phyloP scores from a whole-genome alignment of 805 yeast species.

The Candida saitoana region DNA sequence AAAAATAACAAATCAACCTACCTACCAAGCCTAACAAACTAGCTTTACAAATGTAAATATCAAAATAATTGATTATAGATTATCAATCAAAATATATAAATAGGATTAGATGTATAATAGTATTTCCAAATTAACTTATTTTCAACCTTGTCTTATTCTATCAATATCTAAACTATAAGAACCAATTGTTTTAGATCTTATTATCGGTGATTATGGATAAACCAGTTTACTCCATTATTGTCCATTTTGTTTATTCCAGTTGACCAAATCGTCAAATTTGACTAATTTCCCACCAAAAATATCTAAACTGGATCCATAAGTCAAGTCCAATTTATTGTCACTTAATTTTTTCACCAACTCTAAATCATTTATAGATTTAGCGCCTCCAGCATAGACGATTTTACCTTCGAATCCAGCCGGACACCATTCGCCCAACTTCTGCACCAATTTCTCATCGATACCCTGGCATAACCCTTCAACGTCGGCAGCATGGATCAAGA shows the following conservation, averaged over 20 bases:
- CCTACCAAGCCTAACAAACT: no score
- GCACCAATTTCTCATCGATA: conserved; percentile 76
- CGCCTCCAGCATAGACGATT: conserved; percentile 97
- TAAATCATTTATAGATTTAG: conserved; percentile 68
- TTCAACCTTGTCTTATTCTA: no score
- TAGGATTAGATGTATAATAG: no score
- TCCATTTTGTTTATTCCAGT: conserved; percentile 52
- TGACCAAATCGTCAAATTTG: conserved; percentile 66
- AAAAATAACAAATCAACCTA: no score
- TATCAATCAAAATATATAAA: no score
- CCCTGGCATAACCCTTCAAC: conserved; percentile 96
- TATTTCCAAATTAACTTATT: no score
- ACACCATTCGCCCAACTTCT: conserved; percentile 73
- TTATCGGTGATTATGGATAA: background rate
- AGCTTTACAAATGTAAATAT: no score
- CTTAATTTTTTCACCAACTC: conserved; percentile 63
- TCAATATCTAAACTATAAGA: no score
- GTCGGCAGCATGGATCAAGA: conserved; percentile 95
- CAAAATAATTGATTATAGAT: no score
- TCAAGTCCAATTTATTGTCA: conserved; percentile 80
- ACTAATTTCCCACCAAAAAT: conserved; percentile 90
- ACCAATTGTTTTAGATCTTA: no score
- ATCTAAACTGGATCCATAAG: conserved; percentile 90
- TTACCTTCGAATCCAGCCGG: conserved; percentile 51
- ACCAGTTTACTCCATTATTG: background rate